A percentile compares a stretch with the other conserved stretches of the same genome.
phyloP scores from a whole-genome alignment of 345 rosid genomes.

The Dimocarpus longan region DNA sequence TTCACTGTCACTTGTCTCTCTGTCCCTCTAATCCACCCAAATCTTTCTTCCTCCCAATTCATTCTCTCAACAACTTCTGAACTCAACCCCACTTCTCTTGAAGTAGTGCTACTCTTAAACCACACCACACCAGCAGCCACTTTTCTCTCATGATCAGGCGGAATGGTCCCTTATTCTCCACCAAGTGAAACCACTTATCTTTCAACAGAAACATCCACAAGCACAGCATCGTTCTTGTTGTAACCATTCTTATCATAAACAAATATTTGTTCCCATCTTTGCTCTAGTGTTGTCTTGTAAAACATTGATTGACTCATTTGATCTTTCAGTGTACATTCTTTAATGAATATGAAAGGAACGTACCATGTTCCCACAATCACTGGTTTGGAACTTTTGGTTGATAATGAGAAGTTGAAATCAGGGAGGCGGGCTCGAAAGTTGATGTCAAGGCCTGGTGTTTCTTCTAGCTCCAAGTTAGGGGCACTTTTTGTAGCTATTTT shows the following conservation, averaged over 20 bases:
- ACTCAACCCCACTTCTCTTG: conserved; percentile 35
- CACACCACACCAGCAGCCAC: conserved; percentile 33
- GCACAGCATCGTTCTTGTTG: not conserved
- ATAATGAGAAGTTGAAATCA: conserved; percentile 29
- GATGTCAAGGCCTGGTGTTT: conserved; percentile 54
- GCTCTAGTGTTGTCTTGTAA: not conserved
- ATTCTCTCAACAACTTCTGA: conserved; percentile 39
- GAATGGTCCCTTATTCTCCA: no score
- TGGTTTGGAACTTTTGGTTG: conserved; percentile 11
- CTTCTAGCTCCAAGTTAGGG: conserved; percentile 33
- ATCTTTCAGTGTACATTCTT: not conserved
- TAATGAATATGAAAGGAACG: not conserved
- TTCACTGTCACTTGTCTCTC: conserved; percentile 25
- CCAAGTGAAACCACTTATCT: not conserved
- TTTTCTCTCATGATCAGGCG: not conserved
- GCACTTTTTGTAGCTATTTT: conserved; percentile 26
- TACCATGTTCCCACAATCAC: not conserved
- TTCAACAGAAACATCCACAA: not conserved
- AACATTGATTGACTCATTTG: not conserved
- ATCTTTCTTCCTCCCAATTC: conserved; percentile 44
- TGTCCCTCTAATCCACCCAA: conserved; percentile 42
- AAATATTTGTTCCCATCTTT: not conserved
- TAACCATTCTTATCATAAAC: not conserved
- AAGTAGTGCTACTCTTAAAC: conserved; percentile 16
- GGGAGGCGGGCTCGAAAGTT: conserved; percentile 47